phyloP scores from a whole-genome alignment of 768 basidiomycete genomes.

The Punctularia strigosozonata region DNA sequence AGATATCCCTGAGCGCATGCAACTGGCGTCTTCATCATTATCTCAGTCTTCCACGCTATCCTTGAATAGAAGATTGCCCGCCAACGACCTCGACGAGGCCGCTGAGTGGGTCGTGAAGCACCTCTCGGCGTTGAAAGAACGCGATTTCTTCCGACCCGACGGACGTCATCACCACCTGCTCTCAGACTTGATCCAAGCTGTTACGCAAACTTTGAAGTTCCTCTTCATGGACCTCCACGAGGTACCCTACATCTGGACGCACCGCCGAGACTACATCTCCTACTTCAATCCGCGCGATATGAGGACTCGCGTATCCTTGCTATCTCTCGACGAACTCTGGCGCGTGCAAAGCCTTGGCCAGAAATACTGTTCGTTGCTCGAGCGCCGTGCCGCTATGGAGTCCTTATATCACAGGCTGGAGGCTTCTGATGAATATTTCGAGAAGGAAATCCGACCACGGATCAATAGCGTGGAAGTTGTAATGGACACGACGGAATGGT shows the following conservation, averaged over 20 bases:
- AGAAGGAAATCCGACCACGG: conserved; percentile 50
- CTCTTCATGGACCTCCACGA: conserved; percentile 85
- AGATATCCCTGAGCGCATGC: conserved; percentile 95
- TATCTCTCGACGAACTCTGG: conserved; percentile 80
- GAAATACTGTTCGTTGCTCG: conserved; percentile 78
- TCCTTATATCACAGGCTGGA: conserved; percentile 59
- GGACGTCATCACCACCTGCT: conserved; percentile 52
- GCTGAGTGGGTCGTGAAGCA: conserved; percentile 83
- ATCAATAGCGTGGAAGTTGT: conserved; percentile 81
- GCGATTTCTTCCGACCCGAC: conserved; percentile 58
- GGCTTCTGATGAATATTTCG: conserved; percentile 65
- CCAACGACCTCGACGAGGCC: conserved; percentile 67
- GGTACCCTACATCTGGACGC: conserved; percentile 91
- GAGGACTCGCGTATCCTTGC: conserved; percentile 52
- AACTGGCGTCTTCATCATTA: conserved; percentile 78
- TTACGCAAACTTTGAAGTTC: conserved; percentile 66
- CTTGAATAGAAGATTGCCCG: conserved; percentile 49
- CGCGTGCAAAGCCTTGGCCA: conserved; percentile 81
- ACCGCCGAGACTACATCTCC: conserved; percentile 85
- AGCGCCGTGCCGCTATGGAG: conserved; percentile 53
- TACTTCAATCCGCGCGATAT: conserved; percentile 64
- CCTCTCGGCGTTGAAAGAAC: conserved; percentile 56
- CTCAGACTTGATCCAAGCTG: conserved; percentile 61
- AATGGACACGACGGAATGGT: conserved; percentile 86
- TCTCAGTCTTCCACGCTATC: conserved; percentile 52